A percentile compares a stretch with the other conserved stretches of the same genome.
These are phyloP conservation scores for Barnettozyma wickerhamii DNA, from an alignment of 805 yeast species.

Conservation along the genomic window DNA sequence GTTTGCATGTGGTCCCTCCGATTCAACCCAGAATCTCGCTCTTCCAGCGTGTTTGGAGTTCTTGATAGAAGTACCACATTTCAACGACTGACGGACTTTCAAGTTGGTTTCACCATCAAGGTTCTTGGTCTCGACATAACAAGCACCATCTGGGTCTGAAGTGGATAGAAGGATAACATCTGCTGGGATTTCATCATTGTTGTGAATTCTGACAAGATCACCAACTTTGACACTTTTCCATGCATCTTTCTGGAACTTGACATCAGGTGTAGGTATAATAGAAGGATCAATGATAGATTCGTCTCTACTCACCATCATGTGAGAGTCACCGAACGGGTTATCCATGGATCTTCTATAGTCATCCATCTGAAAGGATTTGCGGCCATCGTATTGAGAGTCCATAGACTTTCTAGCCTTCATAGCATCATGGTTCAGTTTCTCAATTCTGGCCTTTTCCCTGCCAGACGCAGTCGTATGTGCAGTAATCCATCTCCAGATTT, in stretches of 20 bases:
- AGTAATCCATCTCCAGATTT: constrained; percentile 14
- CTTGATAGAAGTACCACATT: constrained; percentile 48
- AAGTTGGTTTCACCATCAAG: constrained; percentile 79
- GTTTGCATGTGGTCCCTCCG: constrained; percentile 82
- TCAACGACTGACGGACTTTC: constrained; percentile 71
- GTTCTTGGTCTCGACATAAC: constrained; percentile 75
- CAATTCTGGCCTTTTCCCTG: constrained; percentile 28
- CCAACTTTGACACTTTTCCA: constrained; percentile 78
- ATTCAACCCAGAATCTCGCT: constrained; percentile 63
- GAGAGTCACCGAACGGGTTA: constrained; percentile 24
- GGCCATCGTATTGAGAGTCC: constrained; percentile 31
- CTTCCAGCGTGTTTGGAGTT: constrained; percentile 45
- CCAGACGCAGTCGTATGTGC: constrained; percentile 38
- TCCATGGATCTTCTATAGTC: constrained; percentile 21
- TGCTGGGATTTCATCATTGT: constrained; percentile 80
- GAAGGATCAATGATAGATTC: constrained; percentile 54
- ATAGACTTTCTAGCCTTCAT: constrained; percentile 33
- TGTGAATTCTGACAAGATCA: constrained; percentile 64
- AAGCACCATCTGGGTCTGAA: constrained; percentile 64
- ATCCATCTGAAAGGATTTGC: constrained; percentile 27
- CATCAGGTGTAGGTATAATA: constrained; percentile 49
- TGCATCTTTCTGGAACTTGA: constrained; percentile 36
- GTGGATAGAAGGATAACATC: constrained; percentile 64
- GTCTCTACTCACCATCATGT: constrained; percentile 32
- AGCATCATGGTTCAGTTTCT: constrained; percentile 23